Conservation (phyloP, 2,329 filamentous ascomycete species). For the Didymella glomerata region DNA sequence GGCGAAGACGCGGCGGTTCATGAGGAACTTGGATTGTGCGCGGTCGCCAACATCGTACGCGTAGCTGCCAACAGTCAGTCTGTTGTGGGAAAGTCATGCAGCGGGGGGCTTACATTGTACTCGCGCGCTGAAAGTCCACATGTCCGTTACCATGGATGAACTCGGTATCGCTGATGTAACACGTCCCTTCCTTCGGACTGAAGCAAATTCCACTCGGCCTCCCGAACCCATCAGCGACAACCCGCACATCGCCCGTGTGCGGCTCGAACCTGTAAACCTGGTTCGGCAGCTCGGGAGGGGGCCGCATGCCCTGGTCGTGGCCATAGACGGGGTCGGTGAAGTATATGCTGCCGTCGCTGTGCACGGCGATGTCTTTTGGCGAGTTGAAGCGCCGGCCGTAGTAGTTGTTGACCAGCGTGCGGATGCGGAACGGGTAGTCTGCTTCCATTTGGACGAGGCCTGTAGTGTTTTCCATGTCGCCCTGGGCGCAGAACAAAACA, state of each 20-base stretch:
- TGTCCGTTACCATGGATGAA: constrained; percentile 31
- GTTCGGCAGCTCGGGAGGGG: constrained; percentile 34
- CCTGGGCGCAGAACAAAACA: constrained; percentile 48
- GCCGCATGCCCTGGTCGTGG: constrained; percentile 34
- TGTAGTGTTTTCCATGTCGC: constrained; percentile 37
- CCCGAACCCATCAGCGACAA: constrained; percentile 50
- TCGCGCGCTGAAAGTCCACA: constrained; percentile 25
- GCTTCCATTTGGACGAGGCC: constrained; percentile 43
- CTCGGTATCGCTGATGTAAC: constrained; percentile 56
- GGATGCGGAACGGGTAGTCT: constrained; percentile 30
- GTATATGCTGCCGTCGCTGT: constrained; percentile 55
- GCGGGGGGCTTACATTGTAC: constrained; percentile 24
- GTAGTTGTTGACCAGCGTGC: constrained; percentile 38
- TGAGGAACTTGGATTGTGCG: constrained; percentile 27
- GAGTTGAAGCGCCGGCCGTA: constrained; percentile 55
- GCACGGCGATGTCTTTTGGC: constrained; percentile 52
- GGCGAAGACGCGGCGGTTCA: constrained; percentile 37
- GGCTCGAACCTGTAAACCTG: constrained; percentile 53
- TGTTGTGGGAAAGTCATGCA: too few relatives aligned
- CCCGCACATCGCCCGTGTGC: constrained; percentile 45
- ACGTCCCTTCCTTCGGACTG: constrained; percentile 49
- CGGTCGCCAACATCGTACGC: constrained; percentile 31
- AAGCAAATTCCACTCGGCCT: constrained; percentile 57
- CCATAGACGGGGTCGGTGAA: constrained; percentile 55
- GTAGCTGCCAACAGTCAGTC: constrained; percentile 22